phyloP scores from a whole-genome alignment of 306 rosid genomes.

The Oxytropis ochrocephala region DNA sequence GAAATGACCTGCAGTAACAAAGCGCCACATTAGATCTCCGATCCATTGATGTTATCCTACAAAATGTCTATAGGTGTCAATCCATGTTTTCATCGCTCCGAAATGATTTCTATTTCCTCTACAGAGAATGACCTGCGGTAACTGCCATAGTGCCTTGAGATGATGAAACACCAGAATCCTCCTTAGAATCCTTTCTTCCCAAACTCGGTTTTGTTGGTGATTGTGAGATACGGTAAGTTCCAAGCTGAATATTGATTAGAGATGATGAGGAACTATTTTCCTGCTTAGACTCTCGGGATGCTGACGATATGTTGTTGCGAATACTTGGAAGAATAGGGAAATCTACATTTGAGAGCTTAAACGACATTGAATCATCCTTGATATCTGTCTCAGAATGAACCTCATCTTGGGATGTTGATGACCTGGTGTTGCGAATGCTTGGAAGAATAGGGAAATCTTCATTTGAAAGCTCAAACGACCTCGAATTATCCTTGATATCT shows the following conservation, averaged over 20 bases:
- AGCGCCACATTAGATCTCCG: not conserved
- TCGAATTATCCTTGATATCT: not conserved
- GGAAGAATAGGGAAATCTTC: conserved; percentile 37
- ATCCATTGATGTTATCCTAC: conserved; percentile 7
- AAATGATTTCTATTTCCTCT: conserved; percentile 2
- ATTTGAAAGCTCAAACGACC: conserved; percentile 15
- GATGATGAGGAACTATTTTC: conserved; percentile 4
- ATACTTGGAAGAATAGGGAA: conserved; percentile 36
- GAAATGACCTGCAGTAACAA: conserved; percentile 14
- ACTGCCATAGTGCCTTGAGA: not conserved
- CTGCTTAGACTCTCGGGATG: not conserved
- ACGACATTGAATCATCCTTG: not conserved
- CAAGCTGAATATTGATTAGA: not conserved
- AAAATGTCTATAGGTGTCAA: conserved; percentile 6
- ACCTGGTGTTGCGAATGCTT: not conserved
- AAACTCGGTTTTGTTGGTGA: not conserved
- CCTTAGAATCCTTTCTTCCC: conserved; percentile 13
- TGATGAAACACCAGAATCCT: conserved; percentile 17
- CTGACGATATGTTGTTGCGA: not conserved
- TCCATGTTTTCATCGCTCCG: conserved; percentile 12
- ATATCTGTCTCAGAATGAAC: conserved; percentile 3
- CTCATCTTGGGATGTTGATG: not conserved
- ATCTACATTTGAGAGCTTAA: conserved; percentile 31
- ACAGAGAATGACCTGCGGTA: not conserved
- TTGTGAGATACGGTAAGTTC: conserved; percentile 5